phyloP scores from a whole-genome alignment of 2,329 filamentous ascomycete genomes.

The Onygenales sp. region DNA sequence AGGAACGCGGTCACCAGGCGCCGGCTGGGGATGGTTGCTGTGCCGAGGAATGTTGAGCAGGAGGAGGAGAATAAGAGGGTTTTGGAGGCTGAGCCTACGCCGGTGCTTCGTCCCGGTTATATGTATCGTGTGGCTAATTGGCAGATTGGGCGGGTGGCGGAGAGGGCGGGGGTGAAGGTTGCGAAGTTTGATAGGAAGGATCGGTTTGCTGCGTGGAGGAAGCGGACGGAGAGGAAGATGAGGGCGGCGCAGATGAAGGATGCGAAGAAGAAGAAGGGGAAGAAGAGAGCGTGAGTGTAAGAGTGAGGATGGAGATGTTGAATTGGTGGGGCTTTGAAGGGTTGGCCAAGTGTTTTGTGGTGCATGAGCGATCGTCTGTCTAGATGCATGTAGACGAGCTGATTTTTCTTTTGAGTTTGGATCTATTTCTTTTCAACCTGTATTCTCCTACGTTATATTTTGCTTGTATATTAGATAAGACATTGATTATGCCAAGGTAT shows the following conservation, averaged over 20 bases:
- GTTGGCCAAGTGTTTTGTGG: background rate
- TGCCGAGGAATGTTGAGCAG: conserved; percentile 23
- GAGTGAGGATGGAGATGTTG: conserved; percentile 14
- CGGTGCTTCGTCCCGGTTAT: conserved; percentile 45
- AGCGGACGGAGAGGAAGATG: conserved; percentile 42
- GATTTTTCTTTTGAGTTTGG: background rate
- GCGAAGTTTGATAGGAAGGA: conserved; percentile 48
- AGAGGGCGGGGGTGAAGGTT: conserved; percentile 50
- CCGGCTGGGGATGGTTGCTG: conserved; percentile 62
- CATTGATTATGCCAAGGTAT: too few relatives aligned
- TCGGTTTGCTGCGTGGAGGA: conserved; percentile 57
- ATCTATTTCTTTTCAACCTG: too few relatives aligned
- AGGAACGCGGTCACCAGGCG: conserved; percentile 64
- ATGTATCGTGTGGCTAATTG: conserved; percentile 59
- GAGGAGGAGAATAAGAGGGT: conserved; percentile 7
- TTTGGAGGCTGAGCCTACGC: conserved; percentile 9
- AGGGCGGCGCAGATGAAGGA: conserved; percentile 46
- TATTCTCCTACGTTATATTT: too few relatives aligned
- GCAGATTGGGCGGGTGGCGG: conserved; percentile 56
- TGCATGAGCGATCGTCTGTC: background rate
- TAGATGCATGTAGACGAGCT: background rate
- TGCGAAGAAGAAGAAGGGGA: conserved; percentile 35
- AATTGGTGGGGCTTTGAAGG: too few relatives aligned
- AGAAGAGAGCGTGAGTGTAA: conserved; percentile 23
- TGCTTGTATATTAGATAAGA: too few relatives aligned